Conservation (phyloP, 179 eudicot species). For the Drosera spatulata region DNA sequence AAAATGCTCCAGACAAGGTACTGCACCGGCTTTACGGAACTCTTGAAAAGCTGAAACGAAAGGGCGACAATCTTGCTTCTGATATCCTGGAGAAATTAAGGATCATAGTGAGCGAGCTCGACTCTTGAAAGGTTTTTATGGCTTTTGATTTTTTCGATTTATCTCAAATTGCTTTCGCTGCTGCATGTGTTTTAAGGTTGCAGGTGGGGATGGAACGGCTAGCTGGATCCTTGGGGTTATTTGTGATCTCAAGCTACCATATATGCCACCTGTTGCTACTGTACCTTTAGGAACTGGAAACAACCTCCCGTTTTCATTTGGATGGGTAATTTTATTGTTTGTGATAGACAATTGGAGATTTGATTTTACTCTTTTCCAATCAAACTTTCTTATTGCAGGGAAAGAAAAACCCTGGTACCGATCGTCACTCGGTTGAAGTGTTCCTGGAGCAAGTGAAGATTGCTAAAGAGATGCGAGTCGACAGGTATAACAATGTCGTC, state of each 20-base stretch:
- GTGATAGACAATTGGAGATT: background rate
- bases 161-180: background rate
- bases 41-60: constrained; percentile 56
- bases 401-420: constrained; percentile 87
- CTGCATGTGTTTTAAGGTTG: constrained; percentile 46
- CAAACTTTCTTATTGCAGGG: constrained; percentile 30
- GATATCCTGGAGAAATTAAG: constrained; percentile 58
- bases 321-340: constrained; percentile 44
- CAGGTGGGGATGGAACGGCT: constrained; percentile 98
- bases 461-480: constrained; percentile 85
- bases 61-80: constrained; percentile 48
- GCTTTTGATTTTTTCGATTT: background rate
- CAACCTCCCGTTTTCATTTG: constrained; percentile 84
- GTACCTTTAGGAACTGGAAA: constrained; percentile 94
- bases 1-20: constrained; percentile 70
- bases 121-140: too few relatives aligned
- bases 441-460: constrained; percentile 56
- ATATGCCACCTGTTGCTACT: constrained; percentile 72
- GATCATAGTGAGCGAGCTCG: constrained; percentile 47
- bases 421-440: constrained; percentile 45
- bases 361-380: background rate
- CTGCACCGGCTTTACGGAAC: constrained; percentile 50
- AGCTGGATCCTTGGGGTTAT: constrained; percentile 97
- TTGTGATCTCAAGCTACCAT: constrained; percentile 68
- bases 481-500: constrained; percentile 36